Conservation (phyloP, 352 stramenopile species). For the Globisporangium barbulae region DNA sequence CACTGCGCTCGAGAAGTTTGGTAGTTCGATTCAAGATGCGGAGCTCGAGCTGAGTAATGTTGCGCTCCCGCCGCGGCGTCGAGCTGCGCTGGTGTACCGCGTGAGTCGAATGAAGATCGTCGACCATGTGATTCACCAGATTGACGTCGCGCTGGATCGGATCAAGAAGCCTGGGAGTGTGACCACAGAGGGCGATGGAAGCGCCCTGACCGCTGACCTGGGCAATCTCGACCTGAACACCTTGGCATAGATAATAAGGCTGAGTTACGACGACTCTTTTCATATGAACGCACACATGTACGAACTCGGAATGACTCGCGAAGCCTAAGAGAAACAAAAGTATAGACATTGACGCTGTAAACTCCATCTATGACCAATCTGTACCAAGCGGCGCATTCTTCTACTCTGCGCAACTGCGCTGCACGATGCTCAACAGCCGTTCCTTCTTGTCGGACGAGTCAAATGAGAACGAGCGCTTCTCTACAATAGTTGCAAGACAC, state of each 20-base stretch:
- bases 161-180: not conserved
- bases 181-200: not conserved
- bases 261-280: no score
- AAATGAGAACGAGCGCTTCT: conserved; percentile 70
- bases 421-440: conserved; percentile 39
- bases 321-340: not conserved
- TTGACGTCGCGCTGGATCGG: conserved; percentile 31
- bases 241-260: not conserved
- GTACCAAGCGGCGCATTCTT: not conserved
- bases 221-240: not conserved
- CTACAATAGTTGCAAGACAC: conserved; percentile 19
- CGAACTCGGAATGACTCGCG: not conserved
- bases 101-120: conserved; percentile 43
- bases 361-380: not conserved
- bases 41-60: conserved; percentile 22
- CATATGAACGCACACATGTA: not conserved
- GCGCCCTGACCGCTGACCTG: not conserved
- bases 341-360: conserved; percentile 3
- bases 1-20: conserved; percentile 20
- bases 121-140: conserved; percentile 27
- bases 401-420: conserved; percentile 32
- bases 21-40: conserved; percentile 21
- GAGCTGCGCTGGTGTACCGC: conserved; percentile 46
- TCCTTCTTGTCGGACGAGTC: conserved; percentile 54
- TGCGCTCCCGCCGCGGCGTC: conserved; percentile 22